Evolutionary conservation across 2,329 filamentous ascomycete species (phyloP).

Genomic region (Colletotrichum sp.): DNA sequence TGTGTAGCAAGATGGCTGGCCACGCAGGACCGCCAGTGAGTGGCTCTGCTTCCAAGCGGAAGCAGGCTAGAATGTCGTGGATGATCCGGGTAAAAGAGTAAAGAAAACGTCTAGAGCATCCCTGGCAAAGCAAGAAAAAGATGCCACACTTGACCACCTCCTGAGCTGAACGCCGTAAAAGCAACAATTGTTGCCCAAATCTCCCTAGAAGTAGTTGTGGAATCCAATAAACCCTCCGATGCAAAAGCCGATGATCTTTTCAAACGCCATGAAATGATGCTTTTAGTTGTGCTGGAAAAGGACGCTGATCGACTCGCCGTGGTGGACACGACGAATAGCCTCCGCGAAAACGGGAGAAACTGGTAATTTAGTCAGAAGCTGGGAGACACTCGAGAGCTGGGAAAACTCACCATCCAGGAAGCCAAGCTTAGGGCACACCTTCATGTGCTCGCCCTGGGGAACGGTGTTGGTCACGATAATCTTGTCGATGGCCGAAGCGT

Average conservation of each 20-base stretch:
- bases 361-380: constrained; percentile 3
- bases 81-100: neutral
- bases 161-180: constrained; percentile 21
- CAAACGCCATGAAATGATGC: constrained; percentile 18
- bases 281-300: constrained; percentile 62
- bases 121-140: neutral
- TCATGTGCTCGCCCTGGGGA: constrained; percentile 80
- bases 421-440: constrained; percentile 85
- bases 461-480: constrained; percentile 96
- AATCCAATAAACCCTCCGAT: constrained; percentile 23
- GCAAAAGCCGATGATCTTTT: constrained; percentile 21
- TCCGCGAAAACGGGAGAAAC: constrained; percentile 91
- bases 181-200: constrained; percentile 7
- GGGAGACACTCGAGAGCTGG: neutral
- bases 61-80: constrained; percentile 12
- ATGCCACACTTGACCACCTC: constrained; percentile 14
- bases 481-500: constrained; percentile 90
- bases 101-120: constrained; percentile 19
- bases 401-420: constrained; percentile 70
- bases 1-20: constrained; percentile 14
- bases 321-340: constrained; percentile 93
- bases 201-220: constrained; percentile 9
- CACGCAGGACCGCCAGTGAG: neutral
- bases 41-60: neutral
- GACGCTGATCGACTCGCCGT: constrained; percentile 96